Percentiles rank a stretch among this genome's conserved stretches.
These are phyloP conservation scores for Xylariaceae sp. DNA, from an alignment of 2,329 filamentous ascomycete genomes.

Conservation along the genomic window DNA sequence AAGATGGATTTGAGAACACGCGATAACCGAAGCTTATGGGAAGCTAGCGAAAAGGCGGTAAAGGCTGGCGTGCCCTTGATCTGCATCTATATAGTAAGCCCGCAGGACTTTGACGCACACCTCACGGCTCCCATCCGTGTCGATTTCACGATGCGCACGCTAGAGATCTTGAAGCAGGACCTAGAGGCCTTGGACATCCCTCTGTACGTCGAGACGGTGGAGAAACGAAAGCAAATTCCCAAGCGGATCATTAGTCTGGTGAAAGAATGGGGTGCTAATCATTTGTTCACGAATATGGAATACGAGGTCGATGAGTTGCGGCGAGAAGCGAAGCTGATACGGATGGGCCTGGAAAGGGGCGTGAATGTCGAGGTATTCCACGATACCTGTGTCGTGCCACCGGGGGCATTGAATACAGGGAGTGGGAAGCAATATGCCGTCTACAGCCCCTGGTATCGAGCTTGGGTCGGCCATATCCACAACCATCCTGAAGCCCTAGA, in stretches of 20 bases:
- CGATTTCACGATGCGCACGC: slow-evolving; percentile 74
- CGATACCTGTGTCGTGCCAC: slow-evolving; percentile 78
- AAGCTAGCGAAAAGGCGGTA: slow-evolving; percentile 64
- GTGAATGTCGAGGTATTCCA: slow-evolving; percentile 69
- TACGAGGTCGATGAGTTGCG: slow-evolving; percentile 90
- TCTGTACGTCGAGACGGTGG: slow-evolving; percentile 68
- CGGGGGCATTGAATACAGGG: slow-evolving; percentile 63
- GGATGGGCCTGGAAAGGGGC: slow-evolving; percentile 55
- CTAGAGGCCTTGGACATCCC: slow-evolving; percentile 71
- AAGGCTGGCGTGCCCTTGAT: slow-evolving; percentile 68
- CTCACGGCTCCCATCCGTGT: slow-evolving; percentile 67
- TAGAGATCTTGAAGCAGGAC: slow-evolving; percentile 62
- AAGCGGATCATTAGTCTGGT: slow-evolving; percentile 61
- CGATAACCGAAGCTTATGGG: slow-evolving; percentile 69
- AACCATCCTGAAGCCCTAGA: slow-evolving; percentile 64
- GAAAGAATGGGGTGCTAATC: slow-evolving; percentile 66
- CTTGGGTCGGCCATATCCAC: slow-evolving; percentile 73
- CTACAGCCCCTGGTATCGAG: slow-evolving; percentile 75
- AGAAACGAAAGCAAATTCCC: slow-evolving; percentile 60
- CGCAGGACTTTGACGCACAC: slow-evolving; percentile 82
- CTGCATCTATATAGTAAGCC: slow-evolving; percentile 73
- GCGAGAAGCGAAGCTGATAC: slow-evolving; percentile 66
- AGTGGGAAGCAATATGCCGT: slow-evolving; percentile 77
- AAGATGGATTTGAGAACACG: slow-evolving; percentile 71
- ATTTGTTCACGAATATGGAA: slow-evolving; percentile 80